phyloP scores from a whole-genome alignment of 805 yeast genomes.

The Wickerhamiella parazyma region DNA sequence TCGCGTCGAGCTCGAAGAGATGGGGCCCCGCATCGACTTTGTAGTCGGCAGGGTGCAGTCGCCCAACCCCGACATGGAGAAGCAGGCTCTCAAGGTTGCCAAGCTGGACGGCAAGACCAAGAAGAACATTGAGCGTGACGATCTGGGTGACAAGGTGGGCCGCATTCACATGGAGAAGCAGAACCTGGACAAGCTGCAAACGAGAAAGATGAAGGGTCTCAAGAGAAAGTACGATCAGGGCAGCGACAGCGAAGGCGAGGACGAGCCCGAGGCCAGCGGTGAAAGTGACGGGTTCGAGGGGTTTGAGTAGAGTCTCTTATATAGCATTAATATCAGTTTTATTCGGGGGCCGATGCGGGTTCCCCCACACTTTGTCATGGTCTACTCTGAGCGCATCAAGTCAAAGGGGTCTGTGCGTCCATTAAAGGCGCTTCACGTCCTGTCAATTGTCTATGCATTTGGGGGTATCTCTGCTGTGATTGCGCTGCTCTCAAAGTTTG shows the following conservation, averaged over 20 bases:
- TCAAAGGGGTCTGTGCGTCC: conserved; percentile 12
- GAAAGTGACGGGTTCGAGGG: conserved; percentile 3
- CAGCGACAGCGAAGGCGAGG: conserved; percentile 34
- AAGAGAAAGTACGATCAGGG: conserved; percentile 77
- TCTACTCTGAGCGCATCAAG: conserved; percentile 22
- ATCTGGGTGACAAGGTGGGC: conserved; percentile 93
- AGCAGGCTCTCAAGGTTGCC: conserved; percentile 73
- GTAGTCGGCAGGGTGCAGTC: conserved; percentile 73
- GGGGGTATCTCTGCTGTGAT: conserved; percentile 23
- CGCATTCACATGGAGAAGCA: conserved; percentile 93
- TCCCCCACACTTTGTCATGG: conserved; percentile 9
- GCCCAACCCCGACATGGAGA: conserved; percentile 77
- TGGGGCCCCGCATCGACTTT: conserved; percentile 92
- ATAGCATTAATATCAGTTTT: too few relatives aligned
- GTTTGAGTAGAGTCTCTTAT: conserved; percentile 1
- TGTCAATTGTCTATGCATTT: conserved; percentile 23
- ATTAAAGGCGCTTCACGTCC: conserved; percentile 18
- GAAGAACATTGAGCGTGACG: conserved; percentile 80
- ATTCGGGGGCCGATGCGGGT: too few relatives aligned
- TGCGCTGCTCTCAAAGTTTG: conserved; percentile 22
- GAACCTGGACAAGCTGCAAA: conserved; percentile 78
- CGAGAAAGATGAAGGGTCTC: conserved; percentile 97
- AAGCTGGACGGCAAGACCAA: conserved; percentile 67
- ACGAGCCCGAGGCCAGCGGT: conserved; percentile 17
- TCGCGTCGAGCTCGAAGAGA: conserved; percentile 84